Evolutionary conservation across 1,284 basidiomycete genomes (phyloP).

Genomic region (Neonothopanus nambi): DNA sequence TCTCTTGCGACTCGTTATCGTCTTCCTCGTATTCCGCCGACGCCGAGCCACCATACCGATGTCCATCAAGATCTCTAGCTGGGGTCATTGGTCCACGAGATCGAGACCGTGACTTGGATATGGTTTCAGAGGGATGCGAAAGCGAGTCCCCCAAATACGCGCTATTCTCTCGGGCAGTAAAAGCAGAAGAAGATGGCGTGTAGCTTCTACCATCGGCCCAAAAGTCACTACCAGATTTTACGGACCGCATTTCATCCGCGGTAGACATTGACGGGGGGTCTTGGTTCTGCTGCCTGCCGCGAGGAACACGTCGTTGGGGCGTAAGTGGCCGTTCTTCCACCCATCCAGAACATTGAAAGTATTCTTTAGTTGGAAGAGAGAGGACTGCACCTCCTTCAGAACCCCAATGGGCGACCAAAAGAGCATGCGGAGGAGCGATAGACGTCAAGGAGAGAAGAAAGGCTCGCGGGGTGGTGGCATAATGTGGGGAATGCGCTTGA

Average conservation of each 20-base stretch:
- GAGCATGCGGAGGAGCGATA: constrained; percentile 65
- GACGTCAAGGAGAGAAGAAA: constrained; percentile 72
- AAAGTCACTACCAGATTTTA: constrained; percentile 74
- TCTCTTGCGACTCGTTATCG: constrained; percentile 55
- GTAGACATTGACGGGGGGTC: constrained; percentile 8
- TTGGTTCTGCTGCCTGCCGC: not conserved
- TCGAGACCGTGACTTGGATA: constrained; percentile 3
- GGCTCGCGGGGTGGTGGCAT: constrained; percentile 64
- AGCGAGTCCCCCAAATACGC: constrained; percentile 17
- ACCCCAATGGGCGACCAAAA: constrained; percentile 80
- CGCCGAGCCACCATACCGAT: constrained; percentile 1
- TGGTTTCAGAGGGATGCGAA: constrained; percentile 1
- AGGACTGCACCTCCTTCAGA: constrained; percentile 73
- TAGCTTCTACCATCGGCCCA: constrained; percentile 64
- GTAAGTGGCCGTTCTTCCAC: constrained; percentile 42
- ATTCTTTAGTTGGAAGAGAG: constrained; percentile 79
- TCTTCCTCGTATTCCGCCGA: constrained; percentile 36
- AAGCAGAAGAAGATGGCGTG: constrained; percentile 56
- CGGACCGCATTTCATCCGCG: constrained; percentile 47
- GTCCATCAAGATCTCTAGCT: not conserved
- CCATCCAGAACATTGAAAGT: constrained; percentile 81
- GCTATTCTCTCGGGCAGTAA: constrained; percentile 39
- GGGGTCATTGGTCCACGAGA: constrained; percentile 1
- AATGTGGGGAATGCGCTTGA: constrained; percentile 53
- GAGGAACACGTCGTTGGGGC: constrained; percentile 2